A percentile compares a stretch with the other conserved stretches of the same genome.
phyloP scores from a whole-genome alignment of 208 protist genomes.

The Crithidia brevicula region DNA sequence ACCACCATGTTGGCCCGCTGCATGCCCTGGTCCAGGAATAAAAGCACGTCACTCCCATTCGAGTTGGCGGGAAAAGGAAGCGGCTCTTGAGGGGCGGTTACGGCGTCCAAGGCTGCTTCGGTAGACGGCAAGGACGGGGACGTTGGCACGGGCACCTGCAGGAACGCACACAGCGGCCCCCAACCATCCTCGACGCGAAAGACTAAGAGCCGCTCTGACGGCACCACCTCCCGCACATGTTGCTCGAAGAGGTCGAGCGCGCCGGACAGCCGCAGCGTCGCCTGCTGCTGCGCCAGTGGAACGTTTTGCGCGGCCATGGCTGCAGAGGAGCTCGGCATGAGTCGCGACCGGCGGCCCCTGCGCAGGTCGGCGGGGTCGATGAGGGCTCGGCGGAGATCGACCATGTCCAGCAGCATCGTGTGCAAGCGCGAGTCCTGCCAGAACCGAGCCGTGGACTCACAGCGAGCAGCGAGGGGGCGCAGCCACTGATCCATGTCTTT shows the following conservation, averaged over 20 bases:
- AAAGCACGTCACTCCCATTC: slow-evolving; percentile 47
- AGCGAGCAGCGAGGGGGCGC: slow-evolving; percentile 46
- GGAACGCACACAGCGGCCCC: slow-evolving; percentile 77
- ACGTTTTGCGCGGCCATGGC: slow-evolving; percentile 34
- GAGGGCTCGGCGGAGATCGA: slow-evolving; percentile 41
- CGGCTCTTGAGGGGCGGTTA: slow-evolving; percentile 14
- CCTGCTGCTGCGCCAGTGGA: slow-evolving; percentile 27
- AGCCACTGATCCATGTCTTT: slow-evolving; percentile 60
- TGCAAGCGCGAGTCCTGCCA: slow-evolving; percentile 39
- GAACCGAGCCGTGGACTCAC: slow-evolving; percentile 24
- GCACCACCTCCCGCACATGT: slow-evolving; percentile 72
- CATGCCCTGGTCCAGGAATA: slow-evolving; percentile 45
- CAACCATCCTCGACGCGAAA: slow-evolving; percentile 80
- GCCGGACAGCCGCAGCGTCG: slow-evolving; percentile 37
- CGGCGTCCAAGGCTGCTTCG: neutral
- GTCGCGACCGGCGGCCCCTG: slow-evolving; percentile 5
- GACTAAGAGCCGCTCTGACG: slow-evolving; percentile 77
- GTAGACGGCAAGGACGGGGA: neutral
- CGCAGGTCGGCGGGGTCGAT: slow-evolving; percentile 20
- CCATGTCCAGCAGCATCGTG: slow-evolving; percentile 64
- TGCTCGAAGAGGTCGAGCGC: slow-evolving; percentile 78
- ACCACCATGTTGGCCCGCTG: slow-evolving; percentile 34
- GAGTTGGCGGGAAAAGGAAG: slow-evolving; percentile 63
- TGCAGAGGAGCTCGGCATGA: slow-evolving; percentile 14
- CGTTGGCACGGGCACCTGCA: slow-evolving; percentile 49